These are phyloP conservation scores for Vickermania ingenoplastis DNA, from an alignment of 208 protist species.

Conservation along the genomic window DNA sequence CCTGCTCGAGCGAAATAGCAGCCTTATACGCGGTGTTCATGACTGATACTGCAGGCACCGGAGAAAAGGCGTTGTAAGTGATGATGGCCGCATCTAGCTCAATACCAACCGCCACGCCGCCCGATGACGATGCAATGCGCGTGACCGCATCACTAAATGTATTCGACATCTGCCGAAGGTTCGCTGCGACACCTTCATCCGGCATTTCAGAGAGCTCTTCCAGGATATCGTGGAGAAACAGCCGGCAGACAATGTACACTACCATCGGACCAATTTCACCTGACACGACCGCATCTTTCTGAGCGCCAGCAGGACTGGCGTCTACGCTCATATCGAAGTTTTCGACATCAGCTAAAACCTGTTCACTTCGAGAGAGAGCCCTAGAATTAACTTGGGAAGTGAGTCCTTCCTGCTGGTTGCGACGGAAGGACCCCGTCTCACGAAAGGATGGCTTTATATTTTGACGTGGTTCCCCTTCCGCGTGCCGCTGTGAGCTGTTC, in stretches of 20 bases:
- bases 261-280: conserved; percentile 10
- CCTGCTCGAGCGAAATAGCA: conserved; percentile 4
- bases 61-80: conserved; percentile 24
- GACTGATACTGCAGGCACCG: conserved; percentile 5
- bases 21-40: conserved; percentile 8
- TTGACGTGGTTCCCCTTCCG: neutral
- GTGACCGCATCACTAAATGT: conserved; percentile 16
- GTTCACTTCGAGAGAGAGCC: neutral
- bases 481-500: neutral
- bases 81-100: conserved; percentile 27
- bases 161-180: conserved; percentile 13
- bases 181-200: neutral
- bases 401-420: neutral
- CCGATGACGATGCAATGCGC: conserved; percentile 11
- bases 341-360: neutral
- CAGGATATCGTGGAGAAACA: conserved; percentile 18
- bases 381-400: neutral
- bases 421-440: neutral
- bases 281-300: neutral
- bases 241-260: conserved; percentile 21
- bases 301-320: neutral
- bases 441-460: neutral
- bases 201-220: neutral
- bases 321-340: neutral
- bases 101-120: conserved; percentile 19